Percentiles rank a stretch among this genome's conserved stretches.
Evolutionary conservation across 208 protist species (phyloP).

Genomic region (Trypanosomatidae sp.): DNA sequence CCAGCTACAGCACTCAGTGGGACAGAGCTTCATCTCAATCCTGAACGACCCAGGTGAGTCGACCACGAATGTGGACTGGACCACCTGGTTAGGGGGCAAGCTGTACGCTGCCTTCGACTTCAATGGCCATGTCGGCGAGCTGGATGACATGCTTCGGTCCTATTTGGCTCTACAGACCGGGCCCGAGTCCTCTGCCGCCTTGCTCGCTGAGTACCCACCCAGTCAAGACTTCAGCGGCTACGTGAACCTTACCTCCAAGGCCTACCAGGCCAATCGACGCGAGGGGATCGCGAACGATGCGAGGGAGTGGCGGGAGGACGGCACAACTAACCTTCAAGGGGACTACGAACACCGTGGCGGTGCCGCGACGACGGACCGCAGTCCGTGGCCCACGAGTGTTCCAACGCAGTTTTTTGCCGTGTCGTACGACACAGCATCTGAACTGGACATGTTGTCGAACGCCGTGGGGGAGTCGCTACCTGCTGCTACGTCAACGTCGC

Average conservation of each 20-base stretch:
- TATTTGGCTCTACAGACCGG: constrained; percentile 23
- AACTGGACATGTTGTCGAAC: constrained; percentile 28
- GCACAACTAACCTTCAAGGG: neutral
- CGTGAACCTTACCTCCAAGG: constrained; percentile 52
- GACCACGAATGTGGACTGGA: constrained; percentile 42
- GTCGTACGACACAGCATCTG: constrained; percentile 18
- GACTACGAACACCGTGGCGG: neutral
- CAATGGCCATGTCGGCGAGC: constrained; percentile 18
- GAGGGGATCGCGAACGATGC: constrained; percentile 37
- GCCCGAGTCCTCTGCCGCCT: constrained; percentile 34
- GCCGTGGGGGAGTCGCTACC: constrained; percentile 17
- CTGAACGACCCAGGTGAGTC: constrained; percentile 73
- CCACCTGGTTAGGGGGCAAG: constrained; percentile 66
- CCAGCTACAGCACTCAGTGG: constrained; percentile 65
- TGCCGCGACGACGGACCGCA: constrained; percentile 15
- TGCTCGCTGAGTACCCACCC: constrained; percentile 48
- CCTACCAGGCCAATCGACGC: constrained; percentile 69
- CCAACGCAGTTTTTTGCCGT: constrained; percentile 59
- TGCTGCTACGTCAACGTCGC: neutral
- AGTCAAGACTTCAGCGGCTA: constrained; percentile 65
- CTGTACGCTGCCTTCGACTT: constrained; percentile 74
- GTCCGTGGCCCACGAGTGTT: constrained; percentile 61
- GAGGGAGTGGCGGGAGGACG: constrained; percentile 25
- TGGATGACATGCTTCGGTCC: constrained; percentile 27
- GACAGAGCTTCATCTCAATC: constrained; percentile 91